A percentile compares a stretch with the other conserved stretches of the same genome.
Evolutionary conservation across 2,329 filamentous ascomycete species (phyloP).

Genomic region (Fusarium papillatum): DNA sequence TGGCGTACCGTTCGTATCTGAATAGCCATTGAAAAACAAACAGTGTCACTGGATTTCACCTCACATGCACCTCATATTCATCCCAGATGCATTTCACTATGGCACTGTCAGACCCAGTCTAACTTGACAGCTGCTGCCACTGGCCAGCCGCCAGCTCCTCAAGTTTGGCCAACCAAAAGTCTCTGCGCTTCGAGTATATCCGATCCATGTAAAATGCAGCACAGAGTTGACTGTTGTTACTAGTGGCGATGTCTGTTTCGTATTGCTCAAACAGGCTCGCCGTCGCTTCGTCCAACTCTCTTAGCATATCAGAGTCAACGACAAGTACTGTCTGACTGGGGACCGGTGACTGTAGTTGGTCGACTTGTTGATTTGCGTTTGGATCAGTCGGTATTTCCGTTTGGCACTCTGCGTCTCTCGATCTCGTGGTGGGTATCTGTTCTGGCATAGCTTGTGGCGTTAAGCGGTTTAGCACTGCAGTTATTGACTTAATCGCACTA

Average conservation of each 20-base stretch:
- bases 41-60: neutral
- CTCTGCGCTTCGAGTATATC: slow-evolving; percentile 41
- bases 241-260: slow-evolving; percentile 43
- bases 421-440: neutral
- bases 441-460: neutral
- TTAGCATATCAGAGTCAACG: slow-evolving; percentile 39
- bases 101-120: neutral
- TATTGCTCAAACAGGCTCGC: slow-evolving; percentile 49
- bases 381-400: neutral
- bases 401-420: slow-evolving; percentile 27
- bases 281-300: slow-evolving; percentile 42
- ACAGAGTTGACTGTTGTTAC: slow-evolving; percentile 35
- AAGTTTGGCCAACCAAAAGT: slow-evolving; percentile 49
- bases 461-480: neutral
- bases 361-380: neutral
- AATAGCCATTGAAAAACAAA: neutral
- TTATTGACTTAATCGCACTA: neutral
- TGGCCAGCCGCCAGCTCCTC: slow-evolving; percentile 6
- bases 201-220: slow-evolving; percentile 49
- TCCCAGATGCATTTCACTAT: neutral
- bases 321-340: slow-evolving; percentile 38
- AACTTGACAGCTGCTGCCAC: neutral
- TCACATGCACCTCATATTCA: neutral
- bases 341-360: neutral
- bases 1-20: neutral